phyloP scores from a whole-genome alignment of 1,284 basidiomycete species.

The Polyporus tsugae region DNA sequence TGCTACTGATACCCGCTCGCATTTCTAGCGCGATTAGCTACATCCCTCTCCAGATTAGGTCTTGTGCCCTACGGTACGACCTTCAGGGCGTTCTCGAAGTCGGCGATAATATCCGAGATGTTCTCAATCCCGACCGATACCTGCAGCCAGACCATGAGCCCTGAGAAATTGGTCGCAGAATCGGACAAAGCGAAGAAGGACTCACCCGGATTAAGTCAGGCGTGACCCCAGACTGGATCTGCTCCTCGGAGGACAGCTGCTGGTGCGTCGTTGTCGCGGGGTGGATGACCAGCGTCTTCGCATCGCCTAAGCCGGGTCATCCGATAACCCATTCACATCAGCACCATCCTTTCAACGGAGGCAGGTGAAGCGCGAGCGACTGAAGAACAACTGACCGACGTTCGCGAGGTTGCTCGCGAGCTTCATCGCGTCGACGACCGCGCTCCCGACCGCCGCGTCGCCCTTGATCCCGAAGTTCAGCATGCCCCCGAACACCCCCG shows the following conservation, averaged over 20 bases:
- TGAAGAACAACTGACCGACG: slow-evolving; percentile 56
- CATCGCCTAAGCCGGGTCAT: background rate
- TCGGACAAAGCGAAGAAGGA: slow-evolving; percentile 20
- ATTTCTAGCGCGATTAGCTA: background rate
- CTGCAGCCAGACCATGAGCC: slow-evolving; percentile 38
- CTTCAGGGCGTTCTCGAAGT: slow-evolving; percentile 74
- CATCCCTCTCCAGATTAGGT: background rate
- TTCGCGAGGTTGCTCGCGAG: slow-evolving; percentile 83
- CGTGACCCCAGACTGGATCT: slow-evolving; percentile 76
- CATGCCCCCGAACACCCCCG: slow-evolving; percentile 76
- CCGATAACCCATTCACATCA: background rate
- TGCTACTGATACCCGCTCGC: background rate
- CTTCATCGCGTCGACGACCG: slow-evolving; percentile 78
- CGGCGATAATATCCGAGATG: slow-evolving; percentile 86
- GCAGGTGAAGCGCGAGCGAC: background rate
- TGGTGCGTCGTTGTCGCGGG: slow-evolving; percentile 80
- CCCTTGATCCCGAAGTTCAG: slow-evolving; percentile 86
- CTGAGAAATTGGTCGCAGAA: background rate
- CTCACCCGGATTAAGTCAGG: slow-evolving; percentile 82
- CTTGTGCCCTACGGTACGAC: slow-evolving; percentile 32
- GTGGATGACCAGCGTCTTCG: slow-evolving; percentile 8
- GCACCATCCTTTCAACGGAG: background rate
- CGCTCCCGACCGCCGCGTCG: slow-evolving; percentile 63
- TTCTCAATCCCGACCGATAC: slow-evolving; percentile 85
- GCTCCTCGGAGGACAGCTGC: slow-evolving; percentile 78